Percentiles rank a stretch among this genome's conserved stretches.
Evolutionary conservation across 1,284 basidiomycete species (phyloP).

Genomic region (Malassezia psittaci): DNA sequence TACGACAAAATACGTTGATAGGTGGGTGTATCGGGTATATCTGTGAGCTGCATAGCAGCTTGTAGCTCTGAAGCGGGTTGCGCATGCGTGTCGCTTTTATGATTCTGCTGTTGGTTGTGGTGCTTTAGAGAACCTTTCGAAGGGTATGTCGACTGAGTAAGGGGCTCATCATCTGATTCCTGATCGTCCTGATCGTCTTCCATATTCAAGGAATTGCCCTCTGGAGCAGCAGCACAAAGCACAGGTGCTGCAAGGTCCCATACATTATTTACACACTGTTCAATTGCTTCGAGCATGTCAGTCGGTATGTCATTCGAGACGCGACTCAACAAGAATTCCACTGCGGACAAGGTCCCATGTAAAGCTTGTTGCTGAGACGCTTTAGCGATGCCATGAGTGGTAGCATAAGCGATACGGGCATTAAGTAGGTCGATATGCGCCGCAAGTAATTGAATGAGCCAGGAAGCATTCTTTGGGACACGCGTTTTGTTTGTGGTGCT

Average conservation of each 20-base stretch:
- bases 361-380: slow-evolving; percentile 38
- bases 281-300: neutral
- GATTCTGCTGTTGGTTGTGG: neutral
- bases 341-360: slow-evolving; percentile 45
- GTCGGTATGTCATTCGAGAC: neutral
- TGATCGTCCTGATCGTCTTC: neutral
- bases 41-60: slow-evolving; percentile 29
- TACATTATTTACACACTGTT: slow-evolving; percentile 24
- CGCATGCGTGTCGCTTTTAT: neutral
- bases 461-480: neutral
- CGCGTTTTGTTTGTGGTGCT: neutral
- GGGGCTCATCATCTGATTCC: too few relatives aligned
- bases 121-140: too few relatives aligned
- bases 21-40: slow-evolving; percentile 23
- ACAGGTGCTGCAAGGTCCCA: slow-evolving; percentile 44
- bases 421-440: slow-evolving; percentile 26
- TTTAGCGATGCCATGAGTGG: slow-evolving; percentile 24
- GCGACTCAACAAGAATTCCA: slow-evolving; percentile 40
- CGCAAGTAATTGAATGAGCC: neutral
- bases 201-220: slow-evolving; percentile 9
- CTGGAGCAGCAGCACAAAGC: slow-evolving; percentile 43
- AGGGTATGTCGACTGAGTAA: too few relatives aligned
- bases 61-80: slow-evolving; percentile 27
- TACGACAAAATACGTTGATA: slow-evolving; percentile 47
- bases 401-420: slow-evolving; percentile 30